Evolutionary conservation across 441 rosid species (phyloP).

Genomic region (Gossypium gossypioides): DNA sequence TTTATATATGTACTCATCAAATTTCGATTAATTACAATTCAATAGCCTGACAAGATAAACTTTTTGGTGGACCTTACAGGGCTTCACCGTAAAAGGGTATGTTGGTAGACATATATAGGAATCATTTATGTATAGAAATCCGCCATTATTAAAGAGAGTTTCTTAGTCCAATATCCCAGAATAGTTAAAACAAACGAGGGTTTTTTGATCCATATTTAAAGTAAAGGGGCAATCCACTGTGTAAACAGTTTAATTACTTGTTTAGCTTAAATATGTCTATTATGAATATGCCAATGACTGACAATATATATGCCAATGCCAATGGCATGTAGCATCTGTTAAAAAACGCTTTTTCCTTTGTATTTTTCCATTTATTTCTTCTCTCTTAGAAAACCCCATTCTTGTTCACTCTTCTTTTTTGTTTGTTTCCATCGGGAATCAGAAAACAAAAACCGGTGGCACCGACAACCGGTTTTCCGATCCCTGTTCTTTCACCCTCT

Average conservation of each 20-base stretch:
- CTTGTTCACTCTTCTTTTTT: no score
- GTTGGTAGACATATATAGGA: not conserved
- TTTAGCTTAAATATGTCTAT: not conserved
- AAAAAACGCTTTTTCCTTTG: not conserved
- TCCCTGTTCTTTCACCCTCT: not conserved
- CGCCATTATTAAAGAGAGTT: not conserved
- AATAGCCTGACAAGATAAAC: not conserved
- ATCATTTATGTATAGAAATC: not conserved
- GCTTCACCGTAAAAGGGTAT: not conserved
- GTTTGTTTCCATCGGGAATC: no score
- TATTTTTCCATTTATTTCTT: not conserved
- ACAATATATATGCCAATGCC: not conserved
- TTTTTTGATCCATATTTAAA: not conserved
- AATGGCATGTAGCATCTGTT: not conserved
- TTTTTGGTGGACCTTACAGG: not conserved
- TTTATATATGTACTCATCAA: not conserved
- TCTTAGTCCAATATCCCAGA: not conserved
- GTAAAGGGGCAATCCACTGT: not conserved
- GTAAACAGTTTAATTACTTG: not conserved
- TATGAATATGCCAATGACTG: constrained; percentile 1
- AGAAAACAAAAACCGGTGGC: no score
- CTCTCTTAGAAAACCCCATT: not conserved
- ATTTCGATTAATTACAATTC: not conserved
- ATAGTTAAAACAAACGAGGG: not conserved
- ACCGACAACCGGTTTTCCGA: no score